Percentiles rank a stretch among this genome's conserved stretches.
Evolutionary conservation across 805 yeast genomes (phyloP).

Genomic region (Peterozyma toletana): DNA sequence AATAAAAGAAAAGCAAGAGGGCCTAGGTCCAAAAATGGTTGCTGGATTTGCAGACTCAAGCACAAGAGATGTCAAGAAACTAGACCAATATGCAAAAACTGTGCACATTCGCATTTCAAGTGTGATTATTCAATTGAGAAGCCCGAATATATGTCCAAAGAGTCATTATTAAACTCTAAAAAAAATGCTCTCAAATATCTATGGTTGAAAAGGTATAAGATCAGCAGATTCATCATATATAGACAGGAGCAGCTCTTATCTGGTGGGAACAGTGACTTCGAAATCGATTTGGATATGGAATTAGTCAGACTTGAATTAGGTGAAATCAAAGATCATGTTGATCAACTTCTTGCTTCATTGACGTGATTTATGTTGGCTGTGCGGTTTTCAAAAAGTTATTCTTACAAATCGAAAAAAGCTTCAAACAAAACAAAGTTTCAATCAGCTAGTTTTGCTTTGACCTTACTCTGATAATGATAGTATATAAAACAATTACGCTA

Average conservation of each 20-base stretch:
- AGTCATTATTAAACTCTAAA: not conserved
- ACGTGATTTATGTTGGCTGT: too few relatives aligned
- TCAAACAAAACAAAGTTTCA: too few relatives aligned
- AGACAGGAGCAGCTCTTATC: too few relatives aligned
- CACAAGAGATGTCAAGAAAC: constrained; percentile 5
- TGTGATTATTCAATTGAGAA: constrained; percentile 2
- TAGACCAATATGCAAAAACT: constrained; percentile 1
- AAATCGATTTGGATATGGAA: too few relatives aligned
- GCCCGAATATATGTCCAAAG: not conserved
- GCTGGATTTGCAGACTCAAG: constrained; percentile 8
- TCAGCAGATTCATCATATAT: not conserved
- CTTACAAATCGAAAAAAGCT: too few relatives aligned
- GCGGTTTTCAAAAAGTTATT: too few relatives aligned
- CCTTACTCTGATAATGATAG: not conserved
- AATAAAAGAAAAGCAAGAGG: not conserved
- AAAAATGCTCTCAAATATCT: constrained; percentile 1
- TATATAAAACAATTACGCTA: not conserved
- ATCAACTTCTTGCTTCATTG: not conserved
- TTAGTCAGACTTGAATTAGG: not conserved
- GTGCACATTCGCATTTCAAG: constrained; percentile 3
- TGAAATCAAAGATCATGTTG: not conserved
- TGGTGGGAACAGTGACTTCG: too few relatives aligned
- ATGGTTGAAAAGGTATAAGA: constrained; percentile 7
- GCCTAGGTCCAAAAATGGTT: constrained; percentile 2
- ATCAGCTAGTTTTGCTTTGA: too few relatives aligned